Base-by-base conservation (phyloP, 768 basidiomycete genomes). In the Trametes gibbosa region DNA sequence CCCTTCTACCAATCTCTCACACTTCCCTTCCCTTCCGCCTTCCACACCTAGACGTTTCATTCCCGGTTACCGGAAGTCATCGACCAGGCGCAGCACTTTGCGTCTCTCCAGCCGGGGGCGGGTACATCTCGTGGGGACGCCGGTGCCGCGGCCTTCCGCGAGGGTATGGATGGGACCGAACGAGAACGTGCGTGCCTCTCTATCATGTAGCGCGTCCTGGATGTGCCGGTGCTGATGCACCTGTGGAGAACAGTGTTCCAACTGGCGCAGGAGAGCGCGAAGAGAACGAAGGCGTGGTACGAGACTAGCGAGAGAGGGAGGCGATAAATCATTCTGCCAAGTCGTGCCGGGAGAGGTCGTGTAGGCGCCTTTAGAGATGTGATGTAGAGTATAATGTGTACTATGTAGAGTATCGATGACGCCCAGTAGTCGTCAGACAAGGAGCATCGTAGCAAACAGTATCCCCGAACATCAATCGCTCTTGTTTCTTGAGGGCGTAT, bases 141-240 rank as follows among this genome's bases (percentile, higher is more conserved):
- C 62, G 69, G 75, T 1, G 84, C 90, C 6, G 87, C 89, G 63
- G 75, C 82, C 13, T 98, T 98, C 68, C 79, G 92, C 63, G 95
- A 96, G 71, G 95, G 95, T 1, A 81, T 98, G 59, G 95, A 98
- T 55, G 85, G 83, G n/a, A 92, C 91, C 14, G 95, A 98, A 70
- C 82, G 95, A 63, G 93, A 96, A 77, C 65, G 95, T 96, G 70
- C 79, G 86, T 78, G 6, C 1, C 17, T 8, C 24, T 50, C 50
- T 42, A 7, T n/a, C 3, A 21, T 21, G 10, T 23, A n/a, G 23
- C 8, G 23, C 8, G 9, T 2, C 19, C 6, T 13, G 43, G 43
- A 21, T 8, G 13, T 24, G 43, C 6, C 23, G 21, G 13, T 10
- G 13, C 13, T 24, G 43, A 23, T 24, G 17, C 17, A 17, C 17